Conservation (phyloP, 2,329 filamentous ascomycete species). For the Aspergillus sp. region DNA sequence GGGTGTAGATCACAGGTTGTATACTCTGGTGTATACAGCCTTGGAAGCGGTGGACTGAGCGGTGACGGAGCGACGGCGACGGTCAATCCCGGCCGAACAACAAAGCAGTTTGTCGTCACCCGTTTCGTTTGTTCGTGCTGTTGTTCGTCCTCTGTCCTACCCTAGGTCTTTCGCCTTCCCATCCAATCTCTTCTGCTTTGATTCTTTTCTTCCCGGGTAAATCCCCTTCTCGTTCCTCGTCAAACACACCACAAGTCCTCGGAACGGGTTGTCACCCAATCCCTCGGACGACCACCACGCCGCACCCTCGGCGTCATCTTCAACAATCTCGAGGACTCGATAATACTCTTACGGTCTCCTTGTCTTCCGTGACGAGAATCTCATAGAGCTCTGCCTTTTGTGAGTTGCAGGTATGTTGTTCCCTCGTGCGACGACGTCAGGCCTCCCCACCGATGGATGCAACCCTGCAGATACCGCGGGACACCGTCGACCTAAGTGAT, state of each 20-base stretch:
- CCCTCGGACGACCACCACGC: not conserved
- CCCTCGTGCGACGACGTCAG: not conserved
- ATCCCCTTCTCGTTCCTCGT: not conserved
- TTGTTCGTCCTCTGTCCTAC: conserved; percentile 2
- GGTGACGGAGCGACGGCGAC: conserved; percentile 23
- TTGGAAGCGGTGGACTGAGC: conserved; percentile 16
- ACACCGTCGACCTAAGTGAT: not conserved
- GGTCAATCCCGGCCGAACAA: conserved; percentile 15
- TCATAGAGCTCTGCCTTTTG: not conserved
- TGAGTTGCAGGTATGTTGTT: not conserved
- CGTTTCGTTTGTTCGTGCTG: conserved; percentile 3
- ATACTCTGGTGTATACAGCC: too few relatives aligned
- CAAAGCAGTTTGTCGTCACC: conserved; percentile 20
- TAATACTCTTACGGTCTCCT: not conserved
- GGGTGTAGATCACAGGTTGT: too few relatives aligned
- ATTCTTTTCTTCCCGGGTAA: not conserved
- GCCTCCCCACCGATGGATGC: not conserved
- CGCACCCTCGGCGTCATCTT: conserved; percentile 1
- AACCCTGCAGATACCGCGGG: not conserved
- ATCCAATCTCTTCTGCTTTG: not conserved
- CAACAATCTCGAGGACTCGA: not conserved
- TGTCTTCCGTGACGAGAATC: not conserved
- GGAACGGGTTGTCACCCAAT: not conserved
- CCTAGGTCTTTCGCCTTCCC: not conserved
- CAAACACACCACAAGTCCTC: not conserved